These are phyloP conservation scores for Takashimella koratensis DNA, from an alignment of 1,284 basidiomycete genomes.

Conservation along the genomic window DNA sequence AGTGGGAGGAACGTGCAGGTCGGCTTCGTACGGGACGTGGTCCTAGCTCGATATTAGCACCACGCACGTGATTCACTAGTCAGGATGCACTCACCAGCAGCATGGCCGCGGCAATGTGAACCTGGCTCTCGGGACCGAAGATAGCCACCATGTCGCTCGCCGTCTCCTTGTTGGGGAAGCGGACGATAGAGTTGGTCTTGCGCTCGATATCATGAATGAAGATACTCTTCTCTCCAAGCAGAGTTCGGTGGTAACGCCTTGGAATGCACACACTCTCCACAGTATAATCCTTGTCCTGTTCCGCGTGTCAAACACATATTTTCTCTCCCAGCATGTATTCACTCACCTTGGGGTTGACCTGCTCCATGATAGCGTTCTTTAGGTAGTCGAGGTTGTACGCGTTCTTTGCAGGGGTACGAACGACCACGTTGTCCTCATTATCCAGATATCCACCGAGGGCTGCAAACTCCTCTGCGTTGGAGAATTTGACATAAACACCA, in stretches of 20 bases:
- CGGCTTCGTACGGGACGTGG: constrained; percentile 95
- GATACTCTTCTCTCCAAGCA: constrained; percentile 93
- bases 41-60: constrained; percentile 68
- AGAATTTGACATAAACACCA: constrained; percentile 99
- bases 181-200: constrained; percentile 90
- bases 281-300: constrained; percentile 91
- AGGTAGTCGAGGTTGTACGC: constrained; percentile 91
- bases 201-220: constrained; percentile 96
- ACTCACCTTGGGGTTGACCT: constrained; percentile 87
- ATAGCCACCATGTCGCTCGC: constrained; percentile 77
- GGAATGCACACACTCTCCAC: constrained; percentile 90
- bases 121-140: constrained; percentile 94
- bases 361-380: constrained; percentile 95
- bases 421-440: constrained; percentile 98
- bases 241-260: constrained; percentile 86
- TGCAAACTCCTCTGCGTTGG: constrained; percentile 96
- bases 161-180: constrained; percentile 93
- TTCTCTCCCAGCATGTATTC: constrained; percentile 1
- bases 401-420: constrained; percentile 96
- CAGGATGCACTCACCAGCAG: constrained; percentile 59
- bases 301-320: constrained; percentile 10
- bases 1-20: constrained; percentile 83
- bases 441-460: constrained; percentile 91
- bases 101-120: constrained; percentile 95
- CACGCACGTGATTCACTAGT: background rate